Base-by-base conservation (phyloP, 164 flowering plant genomes). In the Akebia trifoliata region DNA sequence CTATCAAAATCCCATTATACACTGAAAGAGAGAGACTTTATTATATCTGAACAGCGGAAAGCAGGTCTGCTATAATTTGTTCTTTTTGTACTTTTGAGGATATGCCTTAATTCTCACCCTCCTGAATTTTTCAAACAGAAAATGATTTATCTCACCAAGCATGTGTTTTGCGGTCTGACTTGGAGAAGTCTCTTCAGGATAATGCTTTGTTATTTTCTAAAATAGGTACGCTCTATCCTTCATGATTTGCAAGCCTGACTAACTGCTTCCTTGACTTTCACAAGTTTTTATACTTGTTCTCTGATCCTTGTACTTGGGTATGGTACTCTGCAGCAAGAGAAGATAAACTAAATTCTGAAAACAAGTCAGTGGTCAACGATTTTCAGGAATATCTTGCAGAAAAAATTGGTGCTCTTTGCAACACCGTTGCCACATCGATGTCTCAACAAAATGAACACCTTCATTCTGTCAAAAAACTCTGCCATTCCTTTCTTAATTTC, bases 131-230 rank as follows among this genome's bases (percentile, higher is more conserved):
- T 53, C 60, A 49, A 65, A 63, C 80, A 94, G 99, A 94, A 78
- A 81, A 85, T 72, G 96, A 85, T 14, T 65, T 94, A 72, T 73
- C 92, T 54, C 80, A 85, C 32, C 92, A 90, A 73, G 96, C 96
- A 18, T 86, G 90, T 66, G 73, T 69, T 20, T 65, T 94, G 54
- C 82, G 78, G 26, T 71, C 95, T 44, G 86, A 94, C 49, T 65
- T 90, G 77, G 99, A 93, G 72, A 94, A 86, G 63, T 78, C 95
- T 62, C 75, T 79, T n/a, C 67, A 81, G 56, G 95, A 90, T 66
- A 90, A 87, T 78, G 82, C 87, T 43, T 76, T 76, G 1, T 64
- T 93, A 58, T 75, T 62, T 67, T 66, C 55, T 4, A 93, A 87
- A 80, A 79, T 93, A 60, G 97, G 99, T 94, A 73, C n/a, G n/a